phyloP scores from a whole-genome alignment of 2,329 filamentous ascomycete genomes.

The Macrophomina phaseolina region DNA sequence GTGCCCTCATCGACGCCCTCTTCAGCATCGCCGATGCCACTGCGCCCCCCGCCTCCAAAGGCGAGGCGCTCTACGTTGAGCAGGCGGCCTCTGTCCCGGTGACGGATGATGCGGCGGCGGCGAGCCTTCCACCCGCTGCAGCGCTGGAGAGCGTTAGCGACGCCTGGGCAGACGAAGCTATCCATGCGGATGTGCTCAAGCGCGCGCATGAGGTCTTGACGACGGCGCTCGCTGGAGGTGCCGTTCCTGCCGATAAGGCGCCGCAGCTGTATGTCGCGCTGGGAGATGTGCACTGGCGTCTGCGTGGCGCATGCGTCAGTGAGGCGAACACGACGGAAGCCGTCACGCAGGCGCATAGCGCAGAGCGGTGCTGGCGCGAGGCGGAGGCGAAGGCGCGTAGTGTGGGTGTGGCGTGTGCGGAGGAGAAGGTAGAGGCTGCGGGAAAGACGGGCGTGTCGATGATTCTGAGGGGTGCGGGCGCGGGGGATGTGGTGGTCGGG shows the following conservation, averaged over 20 bases:
- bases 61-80: conserved; percentile 55
- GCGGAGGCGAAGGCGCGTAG: conserved; percentile 1
- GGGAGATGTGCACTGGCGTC: conserved; percentile 25
- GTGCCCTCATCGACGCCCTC: conserved; percentile 53
- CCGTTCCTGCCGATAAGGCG: background rate
- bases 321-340: background rate
- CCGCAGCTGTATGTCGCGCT: conserved; percentile 14
- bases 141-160: conserved; percentile 32
- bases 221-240: background rate
- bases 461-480: conserved; percentile 4
- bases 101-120: conserved; percentile 47
- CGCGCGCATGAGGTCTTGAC: conserved; percentile 16
- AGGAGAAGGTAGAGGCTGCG: conserved; percentile 13
- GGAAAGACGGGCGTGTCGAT: conserved; percentile 4
- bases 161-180: conserved; percentile 30
- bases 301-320: background rate
- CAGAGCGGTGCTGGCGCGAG: conserved; percentile 12
- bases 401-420: conserved; percentile 15
- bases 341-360: conserved; percentile 12
- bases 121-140: background rate
- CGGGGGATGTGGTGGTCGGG: background rate
- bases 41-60: conserved; percentile 52
- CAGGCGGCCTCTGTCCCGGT: conserved; percentile 63
- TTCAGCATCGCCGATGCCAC: conserved; percentile 57
- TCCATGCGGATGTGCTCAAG: conserved; percentile 33